Base-by-base conservation (phyloP, 371 early-diverging fungal genomes). In the Haplosporangium sp. region DNA sequence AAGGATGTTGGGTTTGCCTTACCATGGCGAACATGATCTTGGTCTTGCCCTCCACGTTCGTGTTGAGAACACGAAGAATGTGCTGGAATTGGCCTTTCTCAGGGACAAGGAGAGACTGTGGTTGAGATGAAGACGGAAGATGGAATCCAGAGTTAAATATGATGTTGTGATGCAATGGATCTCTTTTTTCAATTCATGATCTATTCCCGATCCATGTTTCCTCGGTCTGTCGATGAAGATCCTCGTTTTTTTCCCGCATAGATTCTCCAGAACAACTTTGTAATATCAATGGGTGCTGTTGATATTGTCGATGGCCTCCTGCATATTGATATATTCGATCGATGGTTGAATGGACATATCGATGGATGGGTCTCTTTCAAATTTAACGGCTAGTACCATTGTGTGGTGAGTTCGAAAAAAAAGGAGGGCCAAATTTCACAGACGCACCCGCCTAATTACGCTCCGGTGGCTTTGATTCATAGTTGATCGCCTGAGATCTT, bases 21-120 rank as follows among this genome's bases (percentile, higher is more conserved):
- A 75, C 75, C 75, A 99, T 84, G 82, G 99, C 98, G 88, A 92
- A 95, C 89, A 94, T 92, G 82, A 97, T 90, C 87, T 95, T 97
- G 81, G 91, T 89, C 85, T 93, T 95, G 72, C 99, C 99, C 84
- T 99, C 96, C 82, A 99, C 93, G 92, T 99, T 99, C 86, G 99
- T 99, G 94, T 99, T 99, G 84, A 96, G 95, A 59, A 99, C 91
- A 97, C 99, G 99, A 79, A 98, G 89, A 89, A 99, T 99, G 91
- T 96, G 95, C 88, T 97, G 98, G 91, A 99, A 96, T 83, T 92
- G 90, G 82, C 89, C 89, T 90, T 91, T 90, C 82, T 92, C 94
- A 59, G 94, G 91, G 77, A 94, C 94, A 69, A 93, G 92, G 86
- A 95, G 90, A 81, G 95, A 95, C 95, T 92, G 80, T 63, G 54